Conservation (phyloP, 2,329 filamentous ascomycete species). For the Fusarium haematococcum region DNA sequence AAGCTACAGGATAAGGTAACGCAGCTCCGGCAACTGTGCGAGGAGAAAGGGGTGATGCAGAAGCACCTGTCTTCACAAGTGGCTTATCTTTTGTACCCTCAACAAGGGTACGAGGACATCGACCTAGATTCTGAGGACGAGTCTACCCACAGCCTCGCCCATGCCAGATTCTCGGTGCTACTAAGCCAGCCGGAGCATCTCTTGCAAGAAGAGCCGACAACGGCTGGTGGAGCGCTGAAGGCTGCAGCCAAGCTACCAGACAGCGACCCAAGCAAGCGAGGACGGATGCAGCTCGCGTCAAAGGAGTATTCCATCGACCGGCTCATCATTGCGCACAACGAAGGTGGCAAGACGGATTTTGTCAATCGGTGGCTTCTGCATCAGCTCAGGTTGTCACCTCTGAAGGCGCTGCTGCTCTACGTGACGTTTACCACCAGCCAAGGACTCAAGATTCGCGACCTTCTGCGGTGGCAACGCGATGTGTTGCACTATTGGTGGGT, state of each 20-base stretch:
- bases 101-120: slow-evolving; percentile 55
- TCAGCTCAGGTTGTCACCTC: slow-evolving; percentile 58
- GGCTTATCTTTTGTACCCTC: slow-evolving; percentile 54
- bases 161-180: slow-evolving; percentile 58
- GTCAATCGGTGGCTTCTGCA: slow-evolving; percentile 66
- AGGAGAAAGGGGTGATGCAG: slow-evolving; percentile 56
- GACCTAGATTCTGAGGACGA: slow-evolving; percentile 54
- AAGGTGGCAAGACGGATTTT: slow-evolving; percentile 57
- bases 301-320: slow-evolving; percentile 63
- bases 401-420: slow-evolving; percentile 59
- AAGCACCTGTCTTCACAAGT: slow-evolving; percentile 55
- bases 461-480: slow-evolving; percentile 52
- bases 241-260: slow-evolving; percentile 53
- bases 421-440: slow-evolving; percentile 45
- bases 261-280: slow-evolving; percentile 49
- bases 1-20: slow-evolving; percentile 49
- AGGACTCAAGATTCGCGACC: slow-evolving; percentile 49
- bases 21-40: slow-evolving; percentile 54
- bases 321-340: slow-evolving; percentile 52
- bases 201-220: slow-evolving; percentile 53
- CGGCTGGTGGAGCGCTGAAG: slow-evolving; percentile 55
- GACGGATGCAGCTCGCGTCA: slow-evolving; percentile 54
- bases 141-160: slow-evolving; percentile 47
- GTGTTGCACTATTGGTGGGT: slow-evolving; percentile 54
- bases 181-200: slow-evolving; percentile 63